Evolutionary conservation across 768 basidiomycete genomes (phyloP).

Genomic region (Tricholoma saponaceum): DNA sequence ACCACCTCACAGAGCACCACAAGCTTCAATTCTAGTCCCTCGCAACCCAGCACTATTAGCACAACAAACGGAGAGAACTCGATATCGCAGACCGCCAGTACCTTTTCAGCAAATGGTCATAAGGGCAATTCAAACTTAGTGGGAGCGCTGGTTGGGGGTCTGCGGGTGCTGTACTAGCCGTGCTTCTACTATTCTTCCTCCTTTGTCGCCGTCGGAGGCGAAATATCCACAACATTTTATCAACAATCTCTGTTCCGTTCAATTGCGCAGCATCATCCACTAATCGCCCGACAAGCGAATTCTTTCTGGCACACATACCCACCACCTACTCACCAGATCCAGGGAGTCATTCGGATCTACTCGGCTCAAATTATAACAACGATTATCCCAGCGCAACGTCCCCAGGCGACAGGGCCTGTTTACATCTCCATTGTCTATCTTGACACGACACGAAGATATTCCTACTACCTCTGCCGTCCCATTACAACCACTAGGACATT

Average conservation of each 20-base stretch:
- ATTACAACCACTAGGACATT: neutral
- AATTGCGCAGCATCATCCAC: neutral
- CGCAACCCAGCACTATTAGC: neutral
- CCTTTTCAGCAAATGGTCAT: neutral
- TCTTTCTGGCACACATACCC: neutral
- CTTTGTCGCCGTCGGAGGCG: conserved; percentile 3
- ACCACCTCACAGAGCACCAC: neutral
- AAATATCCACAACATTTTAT: neutral
- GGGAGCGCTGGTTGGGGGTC: conserved; percentile 10
- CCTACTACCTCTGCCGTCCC: neutral
- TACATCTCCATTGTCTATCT: neutral
- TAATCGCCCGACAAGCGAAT: neutral
- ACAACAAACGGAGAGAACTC: neutral
- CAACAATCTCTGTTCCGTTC: neutral
- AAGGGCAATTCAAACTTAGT: neutral
- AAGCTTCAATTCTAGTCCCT: neutral
- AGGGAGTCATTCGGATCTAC: neutral
- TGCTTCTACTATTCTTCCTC: conserved; percentile 6
- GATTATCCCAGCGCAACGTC: neutral
- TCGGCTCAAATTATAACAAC: neutral
- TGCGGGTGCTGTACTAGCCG: conserved; percentile 6
- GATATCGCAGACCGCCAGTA: neutral
- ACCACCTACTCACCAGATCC: neutral
- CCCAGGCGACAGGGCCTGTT: too few species aligned
- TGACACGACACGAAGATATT: neutral